Evolutionary conservation across 2,329 filamentous ascomycete genomes (phyloP).

Genomic region (Cryphonectria parasitica): DNA sequence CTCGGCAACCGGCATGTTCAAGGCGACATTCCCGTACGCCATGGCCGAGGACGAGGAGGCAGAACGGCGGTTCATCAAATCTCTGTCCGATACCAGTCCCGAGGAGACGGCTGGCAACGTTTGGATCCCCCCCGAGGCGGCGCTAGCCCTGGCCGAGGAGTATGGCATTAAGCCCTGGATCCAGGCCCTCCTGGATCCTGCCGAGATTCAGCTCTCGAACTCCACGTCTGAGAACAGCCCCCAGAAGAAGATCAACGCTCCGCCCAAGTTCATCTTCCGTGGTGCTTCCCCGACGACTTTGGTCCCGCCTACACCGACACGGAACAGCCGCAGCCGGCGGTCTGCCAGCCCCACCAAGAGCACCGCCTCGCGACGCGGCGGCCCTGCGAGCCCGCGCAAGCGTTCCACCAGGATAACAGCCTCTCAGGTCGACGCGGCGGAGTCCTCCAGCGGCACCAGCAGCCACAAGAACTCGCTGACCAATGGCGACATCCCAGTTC

Average conservation of each 20-base stretch:
- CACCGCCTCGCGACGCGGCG: conserved; percentile 44
- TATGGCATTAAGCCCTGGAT: conserved; percentile 90
- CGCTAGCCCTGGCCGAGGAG: conserved; percentile 81
- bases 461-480: conserved; percentile 35
- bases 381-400: conserved; percentile 59
- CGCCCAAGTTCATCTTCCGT: conserved; percentile 67
- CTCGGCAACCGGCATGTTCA: conserved; percentile 90
- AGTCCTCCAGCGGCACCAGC: conserved; percentile 34
- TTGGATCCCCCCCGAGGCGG: conserved; percentile 86
- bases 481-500: conserved; percentile 36
- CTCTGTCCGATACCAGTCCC: conserved; percentile 75
- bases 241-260: conserved; percentile 76
- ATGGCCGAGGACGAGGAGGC: conserved; percentile 71
- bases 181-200: conserved; percentile 85
- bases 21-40: conserved; percentile 83
- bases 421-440: conserved; percentile 45
- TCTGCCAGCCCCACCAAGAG: conserved; percentile 62
- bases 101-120: conserved; percentile 97
- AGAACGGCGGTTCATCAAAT: conserved; percentile 85
- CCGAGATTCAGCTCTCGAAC: conserved; percentile 67
- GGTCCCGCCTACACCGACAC: conserved; percentile 54
- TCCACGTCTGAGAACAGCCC: conserved; percentile 59
- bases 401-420: conserved; percentile 49
- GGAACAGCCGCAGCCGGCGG: conserved; percentile 55
- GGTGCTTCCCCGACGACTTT: conserved; percentile 49